Evolutionary conservation across 164 flowering plant genomes (phyloP), one percentile per base, ranked within the genome.

Genomic region (Vitis cinerea): DNA sequence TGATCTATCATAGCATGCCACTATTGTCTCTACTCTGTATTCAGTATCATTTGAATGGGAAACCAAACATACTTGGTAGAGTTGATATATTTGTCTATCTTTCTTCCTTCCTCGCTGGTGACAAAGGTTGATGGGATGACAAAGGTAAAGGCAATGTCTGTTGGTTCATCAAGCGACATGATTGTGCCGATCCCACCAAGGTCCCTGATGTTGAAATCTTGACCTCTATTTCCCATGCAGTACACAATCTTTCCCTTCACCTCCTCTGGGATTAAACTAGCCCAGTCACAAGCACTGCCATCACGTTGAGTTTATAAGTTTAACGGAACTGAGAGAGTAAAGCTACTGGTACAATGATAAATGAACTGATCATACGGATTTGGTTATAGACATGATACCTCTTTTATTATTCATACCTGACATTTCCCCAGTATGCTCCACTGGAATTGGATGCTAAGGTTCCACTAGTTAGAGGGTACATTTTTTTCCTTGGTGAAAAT

Each of bases 231-330:
- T 14, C 88, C 90, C 0, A 65, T n/a, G 79, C 97, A 91, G 62
- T 75, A 84, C 48, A 91, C 86, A 0, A 91, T 80, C 66, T 73
- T 86, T 7, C 92, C 93, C 67, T 75, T 80, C 77, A 90, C 91
- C 69, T 81, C 83, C 8, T 68, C 71, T 71, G 10, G 5, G 61
- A 65, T 70, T 8, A 89, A 50, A 1, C 83, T 75, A 11, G 78
- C 91, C 27, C 1, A 14, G 4, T 83, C 86, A 61, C 94, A 91
- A 1, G 83, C 78, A 76, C 97, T 91, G 72, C 44, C 9, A 49
- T 14, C 61, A 48, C 23, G 7, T 37, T 37, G 44, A 37, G 44
- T 10, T 30, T 10, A 63, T 27, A 8, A 10, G 19, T 10, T 23
- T 16, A 59, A 12, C 1, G 30, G 3, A 13, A 3, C 17, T 23